Evolutionary conservation across 2,329 filamentous ascomycete species (phyloP), one percentile per base, ranked within the genome.

Genomic region (Thelonectria olida): DNA sequence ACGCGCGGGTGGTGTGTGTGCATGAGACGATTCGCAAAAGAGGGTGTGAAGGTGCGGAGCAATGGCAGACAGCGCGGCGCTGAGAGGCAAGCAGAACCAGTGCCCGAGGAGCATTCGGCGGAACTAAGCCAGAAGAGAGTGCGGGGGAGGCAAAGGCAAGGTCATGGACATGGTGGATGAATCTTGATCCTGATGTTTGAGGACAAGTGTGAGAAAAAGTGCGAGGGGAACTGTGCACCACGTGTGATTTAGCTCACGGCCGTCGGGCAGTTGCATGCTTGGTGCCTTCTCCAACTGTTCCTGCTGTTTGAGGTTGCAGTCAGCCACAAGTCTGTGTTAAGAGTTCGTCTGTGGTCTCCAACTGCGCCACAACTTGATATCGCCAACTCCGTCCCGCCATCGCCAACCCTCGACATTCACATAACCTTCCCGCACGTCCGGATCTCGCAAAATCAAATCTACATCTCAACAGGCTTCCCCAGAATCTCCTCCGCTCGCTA

Each of bases 371-470:
- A 42, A 19, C 48, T 44, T 25, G 36, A 34, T 34, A 15, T 34
- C 31, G n/a, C 15, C 31, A 15, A 34, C n/a, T 5, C 12, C 31
- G 31, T 34, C 12, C 12, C 31, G 27, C 10, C 10, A 10, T 25
- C 17, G 31, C 17, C 20, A 22, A 31, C 25, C 28, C n/a, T n/a
- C n/a, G 22, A 42, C 41, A 13, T 38, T 31, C 41, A 19, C 22
- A 10, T 25, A 22, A 19, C 38, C 19, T 36, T 42, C 51, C 36
- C 50, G 22, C n/a, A 28, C 44, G 44, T 44, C 57, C 50, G 51
- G 56, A 60, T 60, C 57, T 60, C 45, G 20, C 34, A 45, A 41
- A 50, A 51, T 31, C 42, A 41, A 59, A 49, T 60, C 57, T 54
- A 44, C 23, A 38, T 55, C 57, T 54, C 31, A 44, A 44, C 51